phyloP scores from a whole-genome alignment of 768 basidiomycete species.

The Pleurotus djamor region DNA sequence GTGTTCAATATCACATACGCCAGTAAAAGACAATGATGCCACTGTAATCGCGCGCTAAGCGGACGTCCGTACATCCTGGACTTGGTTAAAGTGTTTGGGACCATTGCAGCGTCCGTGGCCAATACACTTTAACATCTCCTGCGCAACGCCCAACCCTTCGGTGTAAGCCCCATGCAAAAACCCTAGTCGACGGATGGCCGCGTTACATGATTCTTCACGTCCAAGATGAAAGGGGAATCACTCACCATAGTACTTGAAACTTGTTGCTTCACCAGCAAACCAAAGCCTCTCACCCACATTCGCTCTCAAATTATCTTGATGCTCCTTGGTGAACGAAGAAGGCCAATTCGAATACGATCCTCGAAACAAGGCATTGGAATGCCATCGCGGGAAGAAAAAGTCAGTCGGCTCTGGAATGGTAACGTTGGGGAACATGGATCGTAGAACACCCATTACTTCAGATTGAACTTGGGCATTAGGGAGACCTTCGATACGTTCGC shows the following conservation, averaged over 20 bases:
- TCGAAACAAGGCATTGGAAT: constrained; percentile 47
- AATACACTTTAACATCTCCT: constrained; percentile 40
- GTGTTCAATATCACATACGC: no score
- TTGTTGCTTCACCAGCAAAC: constrained; percentile 66
- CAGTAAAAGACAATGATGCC: no score
- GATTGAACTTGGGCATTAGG: constrained; percentile 40
- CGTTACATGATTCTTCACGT: no score
- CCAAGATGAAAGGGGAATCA: constrained; percentile 3
- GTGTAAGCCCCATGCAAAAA: constrained; percentile 60
- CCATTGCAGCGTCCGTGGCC: neutral
- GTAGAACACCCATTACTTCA: constrained; percentile 58
- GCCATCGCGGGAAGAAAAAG: constrained; percentile 58
- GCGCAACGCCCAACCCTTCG: constrained; percentile 44
- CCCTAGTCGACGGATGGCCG: constrained; percentile 28
- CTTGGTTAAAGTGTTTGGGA: neutral
- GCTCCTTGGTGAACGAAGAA: constrained; percentile 49
- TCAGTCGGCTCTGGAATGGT: constrained; percentile 53
- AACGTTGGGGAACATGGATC: constrained; percentile 54
- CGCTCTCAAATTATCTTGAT: constrained; percentile 56
- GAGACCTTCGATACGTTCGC: constrained; percentile 55
- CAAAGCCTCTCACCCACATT: constrained; percentile 49
- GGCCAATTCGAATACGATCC: constrained; percentile 75
- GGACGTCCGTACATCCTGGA: neutral
- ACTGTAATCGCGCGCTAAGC: neutral
- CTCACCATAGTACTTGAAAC: constrained; percentile 55